Base-by-base conservation (phyloP, 441 rosid species). In the Bruguiera hainesii region DNA sequence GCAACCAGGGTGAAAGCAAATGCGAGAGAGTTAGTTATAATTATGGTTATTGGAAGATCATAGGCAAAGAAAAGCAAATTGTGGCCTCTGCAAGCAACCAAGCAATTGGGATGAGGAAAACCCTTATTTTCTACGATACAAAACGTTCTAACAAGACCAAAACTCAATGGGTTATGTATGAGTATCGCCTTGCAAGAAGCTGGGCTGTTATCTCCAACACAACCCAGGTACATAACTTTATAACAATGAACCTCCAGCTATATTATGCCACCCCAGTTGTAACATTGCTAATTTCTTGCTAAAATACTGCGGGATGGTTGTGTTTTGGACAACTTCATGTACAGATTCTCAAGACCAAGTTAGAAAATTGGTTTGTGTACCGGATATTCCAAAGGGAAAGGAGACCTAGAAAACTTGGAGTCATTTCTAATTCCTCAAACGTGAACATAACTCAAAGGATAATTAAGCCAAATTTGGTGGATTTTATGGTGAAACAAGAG, bases 101-200 rank as follows among this genome's bases (percentile, higher is more conserved):
- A 64, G 67, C 80, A 3, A 90, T 88, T 67, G 98, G 98, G 53
- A 72, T 85, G 72, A 91, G 85, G 81, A 93, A 82, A 78, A 88
- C 96, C 31, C 86, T 93, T 26, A 88, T 89, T 65, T 93, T 88
- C 69, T 84, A 82, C 70, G 77, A 83, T 70, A 89, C 88, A 23
- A 93, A 86, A 66, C 62, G 6, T n/a, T 85, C 91, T 13, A 85
- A 79, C 23, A 87, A 90, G 11, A 39, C 83, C 4, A 84, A 83
- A 75, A 84, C 93, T 65, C 89, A 89, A 49, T 93, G 98, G 98
- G 79, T 93, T 78, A 88, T 93, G 97, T 95, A 91, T 37, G 97
- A 93, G 50, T 91, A 89, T 64, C 89, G 86, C 39, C 93, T 89
- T 48, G 50, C 73, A 86, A 75, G 68, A 86, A 76, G 66, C 65